These are phyloP conservation scores for Colletotrichum lini DNA, from an alignment of 2,329 filamentous ascomycete genomes.

Conservation along the genomic window DNA sequence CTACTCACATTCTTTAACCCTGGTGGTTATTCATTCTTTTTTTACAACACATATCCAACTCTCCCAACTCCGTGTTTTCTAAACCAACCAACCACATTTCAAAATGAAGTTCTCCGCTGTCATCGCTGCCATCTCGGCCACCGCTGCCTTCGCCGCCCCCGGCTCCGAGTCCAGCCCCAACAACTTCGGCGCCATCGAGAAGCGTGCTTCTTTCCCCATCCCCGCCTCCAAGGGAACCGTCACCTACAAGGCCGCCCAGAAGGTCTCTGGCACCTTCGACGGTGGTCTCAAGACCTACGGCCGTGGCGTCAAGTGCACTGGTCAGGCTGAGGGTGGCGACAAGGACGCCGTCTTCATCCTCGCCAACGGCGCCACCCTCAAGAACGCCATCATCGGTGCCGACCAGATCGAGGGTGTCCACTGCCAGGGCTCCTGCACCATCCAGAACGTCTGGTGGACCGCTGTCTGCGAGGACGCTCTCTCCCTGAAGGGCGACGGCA, in stretches of 20 bases:
- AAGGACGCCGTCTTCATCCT: slow-evolving; percentile 61
- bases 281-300: slow-evolving; percentile 53
- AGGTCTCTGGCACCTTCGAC: slow-evolving; percentile 48
- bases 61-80: slow-evolving; percentile 31
- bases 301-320: slow-evolving; percentile 58
- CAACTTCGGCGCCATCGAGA: slow-evolving; percentile 36
- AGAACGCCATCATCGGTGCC: slow-evolving; percentile 62
- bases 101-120: slow-evolving; percentile 47
- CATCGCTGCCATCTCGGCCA: slow-evolving; percentile 44
- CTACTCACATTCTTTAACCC: slow-evolving; percentile 47
- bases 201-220: slow-evolving; percentile 48
- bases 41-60: slow-evolving; percentile 27
- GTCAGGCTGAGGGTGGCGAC: slow-evolving; percentile 59
- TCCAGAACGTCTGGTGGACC: slow-evolving; percentile 65
- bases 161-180: slow-evolving; percentile 37
- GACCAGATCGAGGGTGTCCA: slow-evolving; percentile 63
- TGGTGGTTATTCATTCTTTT: slow-evolving; percentile 42
- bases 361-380: slow-evolving; percentile 57
- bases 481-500: slow-evolving; percentile 40
- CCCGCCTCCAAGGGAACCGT: slow-evolving; percentile 48
- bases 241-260: slow-evolving; percentile 43
- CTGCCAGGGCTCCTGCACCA: slow-evolving; percentile 59
- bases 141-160: slow-evolving; percentile 43
- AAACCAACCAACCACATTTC: slow-evolving; percentile 36
- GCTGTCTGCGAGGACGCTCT: slow-evolving; percentile 58